Evolutionary conservation across 768 basidiomycete species (phyloP).

Genomic region (Galerina sulciceps): DNA sequence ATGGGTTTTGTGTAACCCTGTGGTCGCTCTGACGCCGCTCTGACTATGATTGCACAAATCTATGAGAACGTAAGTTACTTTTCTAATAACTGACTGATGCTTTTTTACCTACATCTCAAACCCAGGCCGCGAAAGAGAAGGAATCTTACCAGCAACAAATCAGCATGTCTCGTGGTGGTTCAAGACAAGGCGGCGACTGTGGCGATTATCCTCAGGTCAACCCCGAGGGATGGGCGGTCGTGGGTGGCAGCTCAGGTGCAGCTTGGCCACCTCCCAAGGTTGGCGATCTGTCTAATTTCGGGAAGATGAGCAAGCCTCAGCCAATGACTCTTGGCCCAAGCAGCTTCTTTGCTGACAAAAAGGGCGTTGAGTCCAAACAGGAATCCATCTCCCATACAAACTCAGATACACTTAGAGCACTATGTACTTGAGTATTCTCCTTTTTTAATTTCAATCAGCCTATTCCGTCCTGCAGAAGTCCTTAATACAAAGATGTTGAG

Average conservation of each 20-base stretch:
- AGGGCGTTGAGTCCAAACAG: constrained; percentile 58
- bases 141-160: constrained; percentile 62
- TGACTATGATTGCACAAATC: constrained; percentile 86
- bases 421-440: too few species aligned
- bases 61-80: constrained; percentile 74
- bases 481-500: too few species aligned
- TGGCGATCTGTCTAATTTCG: constrained; percentile 86
- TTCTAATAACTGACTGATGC: not conserved
- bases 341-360: constrained; percentile 81
- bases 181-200: constrained; percentile 81
- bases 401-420: too few species aligned
- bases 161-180: constrained; percentile 90
- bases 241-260: too few species aligned
- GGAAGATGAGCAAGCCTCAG: constrained; percentile 74
- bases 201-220: constrained; percentile 59
- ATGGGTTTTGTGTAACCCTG: constrained; percentile 74
- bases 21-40: constrained; percentile 71
- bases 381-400: constrained; percentile 80
- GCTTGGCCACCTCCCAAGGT: constrained; percentile 70
- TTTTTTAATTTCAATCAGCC: too few species aligned
- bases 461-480: too few species aligned
- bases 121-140: constrained; percentile 76
- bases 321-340: constrained; percentile 83
- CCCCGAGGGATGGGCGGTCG: constrained; percentile 91
- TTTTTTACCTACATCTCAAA: constrained; percentile 4